Base-by-base conservation (phyloP, 2,329 filamentous ascomycete species). In the Chaetomium olivaceum region DNA sequence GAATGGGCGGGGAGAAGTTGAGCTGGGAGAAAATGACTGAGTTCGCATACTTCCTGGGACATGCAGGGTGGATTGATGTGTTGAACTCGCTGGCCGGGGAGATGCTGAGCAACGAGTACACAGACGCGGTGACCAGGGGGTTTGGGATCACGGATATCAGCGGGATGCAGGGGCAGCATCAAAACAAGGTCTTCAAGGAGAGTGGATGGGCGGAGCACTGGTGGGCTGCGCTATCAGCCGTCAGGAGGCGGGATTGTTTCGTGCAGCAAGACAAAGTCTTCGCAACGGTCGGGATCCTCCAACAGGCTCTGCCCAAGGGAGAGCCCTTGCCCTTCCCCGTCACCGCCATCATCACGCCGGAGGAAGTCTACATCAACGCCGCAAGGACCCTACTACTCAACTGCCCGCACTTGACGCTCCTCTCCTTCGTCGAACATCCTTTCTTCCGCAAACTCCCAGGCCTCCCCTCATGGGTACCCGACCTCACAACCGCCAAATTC, bases 401-500 rank as follows among this genome's bases (percentile, higher is more conserved):
- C 63, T 62, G 59, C 31, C 36, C 36, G 3, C 33, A 63, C 5
- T 63, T 67, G 19, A 52, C 63, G 2, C 19, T 61, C 3, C 58
- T 68, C 19, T 60, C 57, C 27, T 63, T 66, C n/a, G 27, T 64
- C 25, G 64, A 64, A 4, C 58, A 51, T n/a, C 61, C 58, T 11
- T 33, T 21, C 55, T 33, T 51, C n/a, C 58, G 58, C 48, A 46
- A 23, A 5, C 52, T 65, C 51, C 3, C 46, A 0, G n/a, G 21
- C 21, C 55, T 68, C 5, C 67, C 67, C 3, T 66, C 67, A 3
- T 68, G 67, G 66, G 63, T 59, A 0, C 66, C 63, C 1, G 66
- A 65, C 60, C 56, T 67, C 1, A 61, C 66, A 4, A 55, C 27
- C 43, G 50, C 23, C 14, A 46, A 58, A 4, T 65, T 60, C 19